Evolutionary conservation across 2,329 filamentous ascomycete genomes (phyloP).

Genomic region (Aspergillus sergii): DNA sequence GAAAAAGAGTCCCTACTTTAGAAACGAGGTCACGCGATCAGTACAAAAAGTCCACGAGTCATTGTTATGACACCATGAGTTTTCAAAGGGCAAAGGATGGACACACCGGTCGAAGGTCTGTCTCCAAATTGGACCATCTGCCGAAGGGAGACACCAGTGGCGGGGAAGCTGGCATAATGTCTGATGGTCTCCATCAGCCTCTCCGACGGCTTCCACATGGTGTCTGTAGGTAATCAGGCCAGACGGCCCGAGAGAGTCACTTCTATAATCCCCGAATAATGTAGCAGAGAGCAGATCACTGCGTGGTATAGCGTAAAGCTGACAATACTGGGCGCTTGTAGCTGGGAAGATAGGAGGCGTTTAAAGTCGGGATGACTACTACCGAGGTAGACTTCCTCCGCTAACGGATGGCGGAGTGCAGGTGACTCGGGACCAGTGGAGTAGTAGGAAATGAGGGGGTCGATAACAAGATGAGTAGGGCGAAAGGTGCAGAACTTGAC

Average conservation of each 20-base stretch:
- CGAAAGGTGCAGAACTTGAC: neutral
- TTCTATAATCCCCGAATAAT: neutral
- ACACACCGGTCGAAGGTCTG: slow-evolving; percentile 81
- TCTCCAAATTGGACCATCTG: slow-evolving; percentile 99
- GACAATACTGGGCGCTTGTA: slow-evolving; percentile 9
- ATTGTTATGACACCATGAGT: slow-evolving; percentile 1
- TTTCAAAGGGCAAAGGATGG: neutral
- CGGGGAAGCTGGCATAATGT: slow-evolving; percentile 95
- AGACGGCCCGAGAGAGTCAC: slow-evolving; percentile 25
- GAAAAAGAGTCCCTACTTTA: slow-evolving; percentile 81
- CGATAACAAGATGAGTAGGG: neutral
- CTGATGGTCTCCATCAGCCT: slow-evolving; percentile 95
- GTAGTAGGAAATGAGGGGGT: slow-evolving; percentile 21
- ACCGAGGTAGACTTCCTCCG: slow-evolving; percentile 23
- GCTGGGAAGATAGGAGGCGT: neutral
- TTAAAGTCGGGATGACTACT: slow-evolving; percentile 9
- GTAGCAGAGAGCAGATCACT: slow-evolving; percentile 1
- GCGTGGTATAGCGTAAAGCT: neutral
- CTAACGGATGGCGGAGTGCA: slow-evolving; percentile 2
- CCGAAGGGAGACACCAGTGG: slow-evolving; percentile 90
- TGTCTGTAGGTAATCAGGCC: slow-evolving; percentile 32
- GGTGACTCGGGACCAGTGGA: slow-evolving; percentile 12
- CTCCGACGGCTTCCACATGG: slow-evolving; percentile 91
- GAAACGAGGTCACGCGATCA: slow-evolving; percentile 16
- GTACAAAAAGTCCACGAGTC: slow-evolving; percentile 9